These are phyloP conservation scores for Teunomyces stri DNA, from an alignment of 805 yeast genomes.

Conservation along the genomic window DNA sequence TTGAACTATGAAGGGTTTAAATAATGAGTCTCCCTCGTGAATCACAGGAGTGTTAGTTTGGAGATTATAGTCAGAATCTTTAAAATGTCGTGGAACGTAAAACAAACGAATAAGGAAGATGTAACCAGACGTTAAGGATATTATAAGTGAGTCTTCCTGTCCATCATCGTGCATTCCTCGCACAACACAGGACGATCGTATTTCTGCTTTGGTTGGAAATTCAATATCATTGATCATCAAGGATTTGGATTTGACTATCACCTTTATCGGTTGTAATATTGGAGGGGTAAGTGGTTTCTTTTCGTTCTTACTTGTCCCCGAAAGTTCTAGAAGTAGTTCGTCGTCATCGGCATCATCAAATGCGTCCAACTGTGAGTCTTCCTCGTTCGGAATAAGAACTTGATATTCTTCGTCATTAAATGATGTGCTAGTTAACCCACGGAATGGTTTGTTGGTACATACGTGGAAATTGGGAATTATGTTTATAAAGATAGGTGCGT, in stretches of 20 bases:
- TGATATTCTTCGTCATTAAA: slow-evolving; percentile 40
- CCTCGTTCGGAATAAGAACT: slow-evolving; percentile 25
- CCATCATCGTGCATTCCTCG: slow-evolving; percentile 17
- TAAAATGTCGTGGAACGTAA: slow-evolving; percentile 29
- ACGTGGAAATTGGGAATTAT: slow-evolving; percentile 36
- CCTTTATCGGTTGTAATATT: slow-evolving; percentile 14
- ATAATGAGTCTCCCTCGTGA: slow-evolving; percentile 18
- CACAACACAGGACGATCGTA: slow-evolving; percentile 31
- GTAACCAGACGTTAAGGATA: slow-evolving; percentile 41
- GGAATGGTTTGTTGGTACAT: slow-evolving; percentile 26
- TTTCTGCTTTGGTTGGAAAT: slow-evolving; percentile 28
- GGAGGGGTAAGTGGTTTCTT: slow-evolving; percentile 2
- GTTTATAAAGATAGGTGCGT: slow-evolving; percentile 37
- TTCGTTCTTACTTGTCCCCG: background rate
- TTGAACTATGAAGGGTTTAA: slow-evolving; percentile 46
- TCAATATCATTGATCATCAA: slow-evolving; percentile 28
- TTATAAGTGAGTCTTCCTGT: slow-evolving; percentile 37
- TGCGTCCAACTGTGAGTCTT: slow-evolving; percentile 39
- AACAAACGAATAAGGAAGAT: slow-evolving; percentile 39
- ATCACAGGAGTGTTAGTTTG: slow-evolving; percentile 9
- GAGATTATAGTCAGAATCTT: slow-evolving; percentile 20
- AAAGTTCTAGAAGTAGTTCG: slow-evolving; percentile 7
- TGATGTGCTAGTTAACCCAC: slow-evolving; percentile 33
- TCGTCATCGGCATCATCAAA: slow-evolving; percentile 35
- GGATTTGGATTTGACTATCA: slow-evolving; percentile 33